phyloP scores from a whole-genome alignment of 2,329 filamentous ascomycete species.

The Aureobasidium sp. region DNA sequence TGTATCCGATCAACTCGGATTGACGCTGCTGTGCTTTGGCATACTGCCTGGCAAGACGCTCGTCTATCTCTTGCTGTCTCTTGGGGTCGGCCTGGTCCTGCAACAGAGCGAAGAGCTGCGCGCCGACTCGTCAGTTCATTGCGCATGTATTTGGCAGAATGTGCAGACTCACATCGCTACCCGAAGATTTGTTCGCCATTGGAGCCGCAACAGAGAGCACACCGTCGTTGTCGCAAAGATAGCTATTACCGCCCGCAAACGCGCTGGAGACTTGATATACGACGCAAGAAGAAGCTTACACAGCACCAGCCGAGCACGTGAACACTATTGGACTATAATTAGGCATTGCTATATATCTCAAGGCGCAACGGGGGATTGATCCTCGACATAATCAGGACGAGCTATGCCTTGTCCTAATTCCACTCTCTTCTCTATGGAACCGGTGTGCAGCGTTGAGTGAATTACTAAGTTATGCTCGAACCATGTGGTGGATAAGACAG shows the following conservation, averaged over 20 bases:
- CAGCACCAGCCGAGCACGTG: not conserved
- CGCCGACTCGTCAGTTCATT: not conserved
- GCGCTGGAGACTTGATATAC: not conserved
- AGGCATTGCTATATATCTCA: too few relatives aligned
- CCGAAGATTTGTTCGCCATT: slow-evolving; percentile 14
- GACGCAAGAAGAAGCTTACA: not conserved
- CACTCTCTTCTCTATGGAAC: too few relatives aligned
- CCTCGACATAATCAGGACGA: not conserved
- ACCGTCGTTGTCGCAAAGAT: slow-evolving; percentile 11
- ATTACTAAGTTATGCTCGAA: not conserved
- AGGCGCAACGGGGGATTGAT: too few relatives aligned
- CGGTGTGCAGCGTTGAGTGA: too few relatives aligned
- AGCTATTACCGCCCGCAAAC: not conserved
- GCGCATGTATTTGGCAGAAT: too few relatives aligned
- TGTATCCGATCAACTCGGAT: slow-evolving; percentile 64
- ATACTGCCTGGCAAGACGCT: slow-evolving; percentile 51
- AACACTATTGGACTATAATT: not conserved
- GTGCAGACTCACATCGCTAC: slow-evolving; percentile 2
- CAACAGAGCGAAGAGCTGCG: slow-evolving; percentile 54
- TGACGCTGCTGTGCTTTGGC: slow-evolving; percentile 58
- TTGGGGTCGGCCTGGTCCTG: slow-evolving; percentile 53
- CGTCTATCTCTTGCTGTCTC: slow-evolving; percentile 54
- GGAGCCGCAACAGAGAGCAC: slow-evolving; percentile 2
- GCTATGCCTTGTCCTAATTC: not conserved
- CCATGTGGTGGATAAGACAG: not conserved